Conservation (phyloP, 768 basidiomycete species). For the Lactarius sp. region DNA sequence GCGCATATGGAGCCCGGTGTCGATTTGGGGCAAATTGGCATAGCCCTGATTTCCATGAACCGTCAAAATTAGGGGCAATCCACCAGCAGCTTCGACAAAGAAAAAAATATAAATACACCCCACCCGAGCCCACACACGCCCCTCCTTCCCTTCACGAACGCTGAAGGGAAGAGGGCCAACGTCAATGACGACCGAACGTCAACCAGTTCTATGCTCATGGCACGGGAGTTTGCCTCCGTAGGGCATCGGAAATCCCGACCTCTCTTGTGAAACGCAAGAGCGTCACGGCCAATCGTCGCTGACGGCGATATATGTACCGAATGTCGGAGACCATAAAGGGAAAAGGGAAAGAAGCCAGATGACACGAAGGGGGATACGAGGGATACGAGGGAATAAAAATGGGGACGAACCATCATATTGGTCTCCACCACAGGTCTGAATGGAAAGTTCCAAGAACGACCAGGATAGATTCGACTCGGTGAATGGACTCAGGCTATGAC, state of each 20-base stretch:
- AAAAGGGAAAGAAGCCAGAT: background rate
- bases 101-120: background rate
- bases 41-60: conserved; percentile 48
- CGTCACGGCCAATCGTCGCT: background rate
- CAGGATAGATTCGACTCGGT: background rate
- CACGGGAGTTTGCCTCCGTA: background rate
- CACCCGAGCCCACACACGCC: background rate
- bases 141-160: conserved; percentile 1
- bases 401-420: conserved; percentile 63
- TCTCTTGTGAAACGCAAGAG: background rate
- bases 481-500: background rate
- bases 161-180: conserved; percentile 7
- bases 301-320: background rate
- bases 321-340: background rate
- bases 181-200: background rate
- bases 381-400: background rate
- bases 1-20: conserved; percentile 74
- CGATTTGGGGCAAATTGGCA: conserved; percentile 57
- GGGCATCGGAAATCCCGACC: background rate
- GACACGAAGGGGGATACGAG: background rate
- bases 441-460: conserved; percentile 2
- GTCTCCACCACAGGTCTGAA: conserved; percentile 71
- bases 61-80: background rate
- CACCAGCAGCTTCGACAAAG: background rate
- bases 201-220: background rate